Conservation (phyloP, 179 eudicot genomes). For the Camellia oleifera region DNA sequence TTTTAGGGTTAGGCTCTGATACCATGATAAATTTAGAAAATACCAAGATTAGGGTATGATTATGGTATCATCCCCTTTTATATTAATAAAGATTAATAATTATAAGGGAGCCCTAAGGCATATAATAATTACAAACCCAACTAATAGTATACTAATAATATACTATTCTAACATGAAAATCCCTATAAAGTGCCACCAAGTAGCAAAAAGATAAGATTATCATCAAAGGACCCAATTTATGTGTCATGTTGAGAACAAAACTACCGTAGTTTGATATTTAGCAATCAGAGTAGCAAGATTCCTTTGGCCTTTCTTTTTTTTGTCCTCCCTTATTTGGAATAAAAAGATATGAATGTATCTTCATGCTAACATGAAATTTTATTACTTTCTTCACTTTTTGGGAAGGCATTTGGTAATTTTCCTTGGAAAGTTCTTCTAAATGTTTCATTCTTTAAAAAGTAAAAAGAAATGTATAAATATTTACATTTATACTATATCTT, state of each 20-base stretch:
- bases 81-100: no score
- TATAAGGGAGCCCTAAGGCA: no score
- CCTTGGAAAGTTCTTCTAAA: not conserved
- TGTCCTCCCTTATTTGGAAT: not conserved
- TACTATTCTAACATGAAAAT: not conserved
- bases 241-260: no score
- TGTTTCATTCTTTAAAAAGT: not conserved
- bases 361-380: not conserved
- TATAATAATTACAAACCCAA: no score
- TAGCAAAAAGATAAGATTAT: not conserved
- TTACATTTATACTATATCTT: not conserved
- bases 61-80: no score
- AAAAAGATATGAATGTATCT: not conserved
- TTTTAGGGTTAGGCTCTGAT: no score
- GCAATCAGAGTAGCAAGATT: conserved; percentile 5
- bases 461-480: not conserved
- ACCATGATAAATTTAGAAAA: no score
- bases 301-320: not conserved
- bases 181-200: not conserved
- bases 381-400: not conserved
- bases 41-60: no score
- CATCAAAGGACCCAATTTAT: not conserved
- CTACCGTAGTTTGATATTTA: not conserved
- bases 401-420: not conserved
- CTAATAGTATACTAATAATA: no score